These are phyloP conservation scores for Pestalotiopsis sp. DNA, from an alignment of 2,329 filamentous ascomycete species.

Conservation along the genomic window DNA sequence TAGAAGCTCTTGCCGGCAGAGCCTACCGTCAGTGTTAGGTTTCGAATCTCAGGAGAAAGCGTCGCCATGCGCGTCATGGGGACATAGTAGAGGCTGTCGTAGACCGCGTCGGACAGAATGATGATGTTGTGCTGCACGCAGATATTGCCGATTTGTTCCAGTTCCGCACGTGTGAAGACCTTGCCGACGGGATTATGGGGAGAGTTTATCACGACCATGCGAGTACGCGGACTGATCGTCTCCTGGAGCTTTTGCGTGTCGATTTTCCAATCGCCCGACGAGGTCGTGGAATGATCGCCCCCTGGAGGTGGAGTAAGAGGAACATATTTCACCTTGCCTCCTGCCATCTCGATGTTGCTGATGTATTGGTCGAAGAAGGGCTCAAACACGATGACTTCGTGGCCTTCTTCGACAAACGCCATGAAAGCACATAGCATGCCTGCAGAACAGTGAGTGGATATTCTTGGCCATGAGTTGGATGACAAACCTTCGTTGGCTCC, in stretches of 20 bases:
- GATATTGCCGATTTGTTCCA: not conserved
- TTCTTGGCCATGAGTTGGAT: not conserved
- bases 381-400: slow-evolving; percentile 1
- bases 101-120: not conserved
- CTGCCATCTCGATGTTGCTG: not conserved
- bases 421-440: not conserved
- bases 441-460: not conserved
- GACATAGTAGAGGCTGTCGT: slow-evolving; percentile 1
- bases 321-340: not conserved
- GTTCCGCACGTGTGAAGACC: not conserved
- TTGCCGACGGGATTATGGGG: not conserved
- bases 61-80: not conserved
- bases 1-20: slow-evolving; percentile 1
- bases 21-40: not conserved
- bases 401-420: not conserved
- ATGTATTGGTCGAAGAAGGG: slow-evolving; percentile 6
- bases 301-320: not conserved
- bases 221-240: not conserved
- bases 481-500: slow-evolving; percentile 1
- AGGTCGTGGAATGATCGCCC: not conserved
- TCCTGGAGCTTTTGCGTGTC: not conserved
- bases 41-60: not conserved
- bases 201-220: not conserved
- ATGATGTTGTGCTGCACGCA: not conserved
- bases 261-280: not conserved